phyloP scores from a whole-genome alignment of 1,139 yeast species.

The Sugiyamaella castrensis region DNA sequence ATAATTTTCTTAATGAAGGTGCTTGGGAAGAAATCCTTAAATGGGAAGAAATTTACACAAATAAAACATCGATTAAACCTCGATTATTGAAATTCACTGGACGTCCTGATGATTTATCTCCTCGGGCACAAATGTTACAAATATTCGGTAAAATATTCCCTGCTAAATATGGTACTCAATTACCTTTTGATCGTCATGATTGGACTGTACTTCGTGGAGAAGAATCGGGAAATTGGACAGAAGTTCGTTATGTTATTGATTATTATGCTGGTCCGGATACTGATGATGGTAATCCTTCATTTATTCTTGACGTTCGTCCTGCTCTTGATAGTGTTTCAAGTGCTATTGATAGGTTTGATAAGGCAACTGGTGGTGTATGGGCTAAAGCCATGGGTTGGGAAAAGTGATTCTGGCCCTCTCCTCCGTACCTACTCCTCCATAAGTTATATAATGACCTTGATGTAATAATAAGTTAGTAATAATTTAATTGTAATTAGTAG shows the following conservation, averaged over 20 bases:
- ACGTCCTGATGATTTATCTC: conserved; percentile 80
- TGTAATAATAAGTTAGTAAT: too few relatives aligned
- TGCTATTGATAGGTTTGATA: conserved; percentile 63
- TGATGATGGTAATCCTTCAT: conserved; percentile 83
- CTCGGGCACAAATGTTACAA: conserved; percentile 77
- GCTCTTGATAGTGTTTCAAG: conserved; percentile 71
- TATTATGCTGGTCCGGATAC: conserved; percentile 93
- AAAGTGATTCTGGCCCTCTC: conserved; percentile 2
- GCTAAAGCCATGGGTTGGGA: conserved; percentile 45
- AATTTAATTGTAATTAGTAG: too few relatives aligned
- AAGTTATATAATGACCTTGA: too few relatives aligned
- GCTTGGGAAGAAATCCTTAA: conserved; percentile 93
- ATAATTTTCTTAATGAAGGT: conserved; percentile 93
- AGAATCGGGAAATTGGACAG: conserved; percentile 48
- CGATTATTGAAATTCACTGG: conserved; percentile 86
- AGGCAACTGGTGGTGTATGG: conserved; percentile 49
- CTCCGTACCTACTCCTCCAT: too few relatives aligned
- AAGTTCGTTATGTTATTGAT: conserved; percentile 89
- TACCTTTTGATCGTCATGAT: conserved; percentile 98
- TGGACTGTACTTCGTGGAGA: conserved; percentile 85
- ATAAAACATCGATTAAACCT: conserved; percentile 57
- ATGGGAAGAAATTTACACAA: conserved; percentile 75
- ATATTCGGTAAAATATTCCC: conserved; percentile 71
- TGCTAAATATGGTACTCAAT: conserved; percentile 62
- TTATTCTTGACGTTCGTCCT: conserved; percentile 90